These are phyloP conservation scores for Penicillium sp. DNA, from an alignment of 2,329 filamentous ascomycete species.

Conservation along the genomic window DNA sequence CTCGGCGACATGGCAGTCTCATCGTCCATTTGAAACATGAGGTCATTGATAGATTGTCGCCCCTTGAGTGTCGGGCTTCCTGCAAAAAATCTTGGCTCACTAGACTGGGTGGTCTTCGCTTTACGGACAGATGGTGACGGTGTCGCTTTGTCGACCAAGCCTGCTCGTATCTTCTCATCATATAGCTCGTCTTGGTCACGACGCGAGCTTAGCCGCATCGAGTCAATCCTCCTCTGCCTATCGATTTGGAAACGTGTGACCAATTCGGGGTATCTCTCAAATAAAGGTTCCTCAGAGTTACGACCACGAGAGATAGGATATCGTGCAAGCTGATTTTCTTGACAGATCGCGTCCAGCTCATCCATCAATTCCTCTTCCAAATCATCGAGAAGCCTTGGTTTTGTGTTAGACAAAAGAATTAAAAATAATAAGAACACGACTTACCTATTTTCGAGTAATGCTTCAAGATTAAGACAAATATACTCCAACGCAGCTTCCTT, in stretches of 20 bases:
- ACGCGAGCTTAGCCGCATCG: constrained; percentile 65
- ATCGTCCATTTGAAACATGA: constrained; percentile 95
- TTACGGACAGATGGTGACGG: constrained; percentile 44
- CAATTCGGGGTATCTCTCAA: constrained; percentile 46
- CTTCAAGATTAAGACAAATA: constrained; percentile 84
- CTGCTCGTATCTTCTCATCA: constrained; percentile 58
- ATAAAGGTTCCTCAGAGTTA: constrained; percentile 56
- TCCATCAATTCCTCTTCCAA: constrained; percentile 77
- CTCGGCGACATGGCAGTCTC: constrained; percentile 44
- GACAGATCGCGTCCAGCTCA: constrained; percentile 76
- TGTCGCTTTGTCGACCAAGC: constrained; percentile 61
- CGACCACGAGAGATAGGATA: constrained; percentile 75
- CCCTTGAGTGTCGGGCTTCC: constrained; percentile 65
- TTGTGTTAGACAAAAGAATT: constrained; percentile 16
- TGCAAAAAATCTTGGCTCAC: constrained; percentile 44
- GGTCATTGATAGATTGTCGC: constrained; percentile 65
- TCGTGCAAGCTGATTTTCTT: constrained; percentile 73
- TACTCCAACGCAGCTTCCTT: constrained; percentile 87
- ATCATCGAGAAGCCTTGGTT: constrained; percentile 66
- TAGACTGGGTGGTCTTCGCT: constrained; percentile 39
- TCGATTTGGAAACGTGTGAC: constrained; percentile 34
- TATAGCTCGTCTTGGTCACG: constrained; percentile 64
- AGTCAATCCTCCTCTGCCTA: constrained; percentile 65
- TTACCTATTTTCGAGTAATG: constrained; percentile 81
- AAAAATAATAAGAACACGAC: constrained; percentile 16